Base-by-base conservation (phyloP, 2,329 filamentous ascomycete genomes). In the Fusarium abutilonis region DNA sequence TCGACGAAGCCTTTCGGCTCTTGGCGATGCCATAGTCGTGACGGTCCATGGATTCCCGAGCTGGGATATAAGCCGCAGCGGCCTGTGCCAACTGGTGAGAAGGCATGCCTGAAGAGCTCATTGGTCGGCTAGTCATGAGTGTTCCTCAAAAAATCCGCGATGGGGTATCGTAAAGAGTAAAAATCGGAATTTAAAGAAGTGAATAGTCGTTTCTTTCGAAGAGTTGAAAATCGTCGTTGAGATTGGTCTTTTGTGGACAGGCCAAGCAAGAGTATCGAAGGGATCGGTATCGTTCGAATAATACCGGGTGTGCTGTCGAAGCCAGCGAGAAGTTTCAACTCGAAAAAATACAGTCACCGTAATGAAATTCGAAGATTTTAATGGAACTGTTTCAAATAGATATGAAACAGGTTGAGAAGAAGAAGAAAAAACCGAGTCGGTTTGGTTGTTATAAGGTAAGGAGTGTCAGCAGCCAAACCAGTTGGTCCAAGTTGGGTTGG, bases 1-100 rank as follows among this genome's bases (percentile, higher is more conserved):
- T 90, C 57, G 89, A 87, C 19, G 86, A 83, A 61, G 83, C 78
- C 79, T 90, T 91, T 60, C 88, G 84, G 73, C 82, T 86, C 78
- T 91, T 90, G 56, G 80, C 78, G 72, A 88, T 79, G 51, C 85
- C 82, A 68, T 83, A 86, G 17, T 85, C 84, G 62, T 86, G 84
- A 61, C 84, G 82, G 59, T 83, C 81, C 70, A 84, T 78, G 60
- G 77, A 78, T 70, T 87, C 85, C 52, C 81, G 81, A 19, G 79
- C 80, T 26, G 82, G 81, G 36, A 78, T 78, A 68, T 85, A 86
- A 35, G 78, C 72, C 60, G 75, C 71, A 54, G 78, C 72, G 28
- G 78, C 74, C 44, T 80, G 75, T 29, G 78, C 74, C 68, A 83
- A 76, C 63, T 81, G 80, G 68, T 80, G 78, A 44, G 80, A 81